Evolutionary conservation across 495 filamentous ascomycete species (phyloP), one percentile per base, ranked within the genome.

Genomic region (Aspergillus bridgeri): DNA sequence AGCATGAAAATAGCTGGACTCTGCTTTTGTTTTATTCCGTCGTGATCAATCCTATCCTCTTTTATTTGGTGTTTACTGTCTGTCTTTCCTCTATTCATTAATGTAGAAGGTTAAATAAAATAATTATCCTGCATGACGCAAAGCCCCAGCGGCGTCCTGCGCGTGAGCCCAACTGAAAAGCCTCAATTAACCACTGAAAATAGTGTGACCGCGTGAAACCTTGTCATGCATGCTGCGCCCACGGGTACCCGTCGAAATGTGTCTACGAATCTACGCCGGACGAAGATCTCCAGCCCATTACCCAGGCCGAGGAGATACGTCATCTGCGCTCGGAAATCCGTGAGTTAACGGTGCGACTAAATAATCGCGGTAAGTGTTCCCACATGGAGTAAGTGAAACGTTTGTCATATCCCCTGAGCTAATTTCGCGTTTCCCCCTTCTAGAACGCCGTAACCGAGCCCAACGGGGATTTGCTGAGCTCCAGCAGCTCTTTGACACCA

Each of bases 201-300:
- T 53, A 78, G 75, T 78, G 75, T 61, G 75, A 78, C 60, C 73
- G 75, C 43, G 68, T 78, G 22, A 75, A 73, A 51, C 75, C 75
- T 53, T 78, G 74, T 60, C 73, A 78, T 56, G 75, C 75, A 56
- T 78, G 75, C 60, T 78, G 75, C 53, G 72, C 75, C 15, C 75
- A 78, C 60, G 75, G 75, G 2, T 76, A 78, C 51, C 75, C 75
- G 0, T 77, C 75, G 20, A 71, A 73, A 61, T 78, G 75, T 54
- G 66, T 74, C 4, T 78, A 77, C 53, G 74, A 78, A 18, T 58
- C 52, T 8, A 51, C 62, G 2, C 67, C 71, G 1, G 74, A 72
- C 18, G 75, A 77, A 9, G 72, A 73, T 22, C 65, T 71, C 38
- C 65, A 63, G 25, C 75, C 75, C 3, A 69, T 78, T 44, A 70